Evolutionary conservation across 768 basidiomycete genomes (phyloP).

Genomic region (Xerocomus spinulosus): DNA sequence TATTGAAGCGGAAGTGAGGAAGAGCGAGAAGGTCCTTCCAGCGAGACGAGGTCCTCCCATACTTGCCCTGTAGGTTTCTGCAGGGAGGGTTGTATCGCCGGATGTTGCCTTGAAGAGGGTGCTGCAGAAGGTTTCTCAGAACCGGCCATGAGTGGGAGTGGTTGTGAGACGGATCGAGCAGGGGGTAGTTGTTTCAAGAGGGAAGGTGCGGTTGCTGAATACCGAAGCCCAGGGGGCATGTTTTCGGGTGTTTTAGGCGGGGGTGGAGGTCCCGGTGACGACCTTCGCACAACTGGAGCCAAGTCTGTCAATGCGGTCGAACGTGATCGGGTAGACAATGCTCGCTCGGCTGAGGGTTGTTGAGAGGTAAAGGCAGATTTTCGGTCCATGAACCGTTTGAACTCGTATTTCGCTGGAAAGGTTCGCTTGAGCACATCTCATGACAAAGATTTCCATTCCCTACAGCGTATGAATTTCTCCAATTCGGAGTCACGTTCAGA

Average conservation of each 20-base stretch:
- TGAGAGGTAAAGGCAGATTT: conserved; percentile 30
- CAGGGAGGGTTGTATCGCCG: conserved; percentile 9
- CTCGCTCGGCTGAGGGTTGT: conserved; percentile 40
- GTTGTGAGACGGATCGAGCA: conserved; percentile 35
- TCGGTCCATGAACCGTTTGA: conserved; percentile 59
- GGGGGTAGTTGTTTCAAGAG: conserved; percentile 13
- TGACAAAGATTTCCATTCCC: conserved; percentile 11
- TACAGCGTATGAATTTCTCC: conserved; percentile 86
- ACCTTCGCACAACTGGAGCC: conserved; percentile 7
- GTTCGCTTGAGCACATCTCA: neutral
- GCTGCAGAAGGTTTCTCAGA: conserved; percentile 14
- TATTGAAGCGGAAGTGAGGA: conserved; percentile 48
- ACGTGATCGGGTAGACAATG: conserved; percentile 25
- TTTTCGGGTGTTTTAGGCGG: conserved; percentile 29
- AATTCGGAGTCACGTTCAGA: conserved; percentile 83
- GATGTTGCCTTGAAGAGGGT: conserved; percentile 4
- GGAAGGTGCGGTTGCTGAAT: conserved; percentile 12
- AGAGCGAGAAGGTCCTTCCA: conserved; percentile 36
- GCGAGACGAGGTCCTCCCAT: conserved; percentile 56
- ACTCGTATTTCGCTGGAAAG: conserved; percentile 74
- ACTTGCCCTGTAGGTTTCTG: conserved; percentile 33
- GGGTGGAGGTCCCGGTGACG: conserved; percentile 24
- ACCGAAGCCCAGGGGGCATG: conserved; percentile 15
- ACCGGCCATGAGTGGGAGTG: conserved; percentile 16
- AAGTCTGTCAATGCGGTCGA: conserved; percentile 17